A percentile compares a stretch with the other conserved stretches of the same genome.
phyloP scores from a whole-genome alignment of 495 filamentous ascomycete genomes.

The Tuber magnatum region DNA sequence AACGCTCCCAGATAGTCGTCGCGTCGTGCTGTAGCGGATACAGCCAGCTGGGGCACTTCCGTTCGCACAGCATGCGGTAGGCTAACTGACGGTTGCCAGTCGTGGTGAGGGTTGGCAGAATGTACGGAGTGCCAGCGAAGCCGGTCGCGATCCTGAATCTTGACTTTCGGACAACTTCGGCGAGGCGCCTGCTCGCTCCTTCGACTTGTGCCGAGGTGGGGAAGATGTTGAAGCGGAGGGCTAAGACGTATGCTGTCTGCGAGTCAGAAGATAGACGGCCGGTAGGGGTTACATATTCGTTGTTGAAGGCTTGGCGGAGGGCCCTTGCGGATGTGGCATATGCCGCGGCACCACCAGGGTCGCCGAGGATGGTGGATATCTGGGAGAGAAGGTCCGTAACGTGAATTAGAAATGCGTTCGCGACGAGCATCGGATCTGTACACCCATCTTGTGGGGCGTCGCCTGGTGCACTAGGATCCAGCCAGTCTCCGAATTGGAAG shows the following conservation, averaged over 20 bases:
- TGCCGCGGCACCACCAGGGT: neutral
- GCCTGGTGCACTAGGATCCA: slow-evolving; percentile 49
- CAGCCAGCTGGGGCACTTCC: slow-evolving; percentile 47
- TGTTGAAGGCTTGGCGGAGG: neutral
- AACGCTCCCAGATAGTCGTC: slow-evolving; percentile 54
- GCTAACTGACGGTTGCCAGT: slow-evolving; percentile 38
- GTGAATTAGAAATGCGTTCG: slow-evolving; percentile 51
- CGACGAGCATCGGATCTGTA: slow-evolving; percentile 45
- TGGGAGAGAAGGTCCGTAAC: slow-evolving; percentile 43
- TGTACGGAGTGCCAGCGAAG: slow-evolving; percentile 51
- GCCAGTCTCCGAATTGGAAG: slow-evolving; percentile 51
- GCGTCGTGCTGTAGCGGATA: slow-evolving; percentile 50
- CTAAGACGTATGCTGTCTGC: slow-evolving; percentile 47
- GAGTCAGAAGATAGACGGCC: slow-evolving; percentile 47
- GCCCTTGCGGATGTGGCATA: slow-evolving; percentile 29
- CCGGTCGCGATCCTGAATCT: slow-evolving; percentile 50
- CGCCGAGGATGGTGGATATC: neutral
- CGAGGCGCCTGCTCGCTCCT: slow-evolving; percentile 42
- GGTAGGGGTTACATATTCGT: slow-evolving; percentile 10
- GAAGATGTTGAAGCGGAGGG: slow-evolving; percentile 47
- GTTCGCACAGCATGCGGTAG: slow-evolving; percentile 45
- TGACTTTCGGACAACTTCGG: slow-evolving; percentile 42
- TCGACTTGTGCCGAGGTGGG: slow-evolving; percentile 40
- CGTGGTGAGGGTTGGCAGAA: slow-evolving; percentile 46
- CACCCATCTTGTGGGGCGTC: slow-evolving; percentile 44